Evolutionary conservation across 2,329 filamentous ascomycete genomes (phyloP).

Genomic region (Aspergillus sp.): DNA sequence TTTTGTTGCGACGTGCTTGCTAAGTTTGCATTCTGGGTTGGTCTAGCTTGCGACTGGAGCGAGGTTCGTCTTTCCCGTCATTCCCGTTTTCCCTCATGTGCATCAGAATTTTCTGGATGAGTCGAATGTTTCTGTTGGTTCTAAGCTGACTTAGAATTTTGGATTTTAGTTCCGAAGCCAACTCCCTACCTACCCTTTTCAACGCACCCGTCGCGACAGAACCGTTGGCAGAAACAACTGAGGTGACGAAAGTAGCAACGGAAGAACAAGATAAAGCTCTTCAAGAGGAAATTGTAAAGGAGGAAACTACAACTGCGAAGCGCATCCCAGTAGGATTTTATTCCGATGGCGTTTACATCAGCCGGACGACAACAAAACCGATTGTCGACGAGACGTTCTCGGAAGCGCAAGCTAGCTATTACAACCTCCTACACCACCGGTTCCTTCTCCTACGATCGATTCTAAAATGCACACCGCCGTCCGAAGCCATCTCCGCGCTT

Average conservation of each 20-base stretch:
- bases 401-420: constrained; percentile 66
- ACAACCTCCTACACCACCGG: constrained; percentile 62
- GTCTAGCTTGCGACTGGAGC: constrained; percentile 16
- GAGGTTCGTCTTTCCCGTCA: constrained; percentile 6
- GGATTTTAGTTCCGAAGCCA: constrained; percentile 68
- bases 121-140: neutral
- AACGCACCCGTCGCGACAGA: constrained; percentile 55
- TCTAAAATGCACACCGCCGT: constrained; percentile 58
- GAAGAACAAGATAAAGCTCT: neutral
- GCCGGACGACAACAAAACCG: constrained; percentile 31
- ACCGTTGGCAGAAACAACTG: neutral
- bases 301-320: constrained; percentile 17
- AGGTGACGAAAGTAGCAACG: constrained; percentile 28
- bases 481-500: constrained; percentile 55
- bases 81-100: neutral
- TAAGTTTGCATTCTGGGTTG: constrained; percentile 7
- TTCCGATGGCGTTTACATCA: constrained; percentile 76
- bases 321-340: constrained; percentile 65
- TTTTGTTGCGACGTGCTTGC: constrained; percentile 5
- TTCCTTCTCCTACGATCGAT: constrained; percentile 65
- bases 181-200: constrained; percentile 68
- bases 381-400: constrained; percentile 30
- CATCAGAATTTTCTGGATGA: neutral
- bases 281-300: neutral
- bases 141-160: constrained; percentile 12